A percentile compares a stretch with the other conserved stretches of the same genome.
These are phyloP conservation scores for Bimuria novae-zelandiae DNA, from an alignment of 2,329 filamentous ascomycete genomes.

Conservation along the genomic window DNA sequence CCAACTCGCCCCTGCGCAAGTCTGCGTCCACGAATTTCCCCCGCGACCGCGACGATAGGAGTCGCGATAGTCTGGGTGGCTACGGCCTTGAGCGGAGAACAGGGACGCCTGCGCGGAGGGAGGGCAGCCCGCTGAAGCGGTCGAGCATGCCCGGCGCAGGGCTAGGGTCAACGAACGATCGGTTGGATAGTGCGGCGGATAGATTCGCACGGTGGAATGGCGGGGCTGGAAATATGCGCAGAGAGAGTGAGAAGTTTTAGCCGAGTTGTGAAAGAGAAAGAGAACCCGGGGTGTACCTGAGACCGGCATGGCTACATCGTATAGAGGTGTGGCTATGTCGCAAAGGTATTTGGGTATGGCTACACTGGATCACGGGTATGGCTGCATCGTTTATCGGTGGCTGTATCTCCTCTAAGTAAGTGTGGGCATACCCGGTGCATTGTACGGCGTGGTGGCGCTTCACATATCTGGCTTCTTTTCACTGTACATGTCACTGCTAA, in stretches of 20 bases:
- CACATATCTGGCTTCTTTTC: no score
- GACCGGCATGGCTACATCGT: background rate
- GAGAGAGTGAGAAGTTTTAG: constrained; percentile 36
- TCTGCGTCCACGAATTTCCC: constrained; percentile 64
- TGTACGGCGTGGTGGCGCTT: no score
- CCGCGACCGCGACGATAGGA: constrained; percentile 37
- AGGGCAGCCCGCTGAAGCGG: constrained; percentile 52
- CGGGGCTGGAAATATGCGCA: constrained; percentile 28
- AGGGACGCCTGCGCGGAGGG: constrained; percentile 44
- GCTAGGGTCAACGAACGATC: constrained; percentile 11
- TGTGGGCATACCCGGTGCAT: no score
- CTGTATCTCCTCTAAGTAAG: no score
- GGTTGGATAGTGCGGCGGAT: constrained; percentile 20
- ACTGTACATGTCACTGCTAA: no score
- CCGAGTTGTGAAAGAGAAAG: no score
- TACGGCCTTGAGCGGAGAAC: constrained; percentile 27
- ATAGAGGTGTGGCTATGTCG: no score
- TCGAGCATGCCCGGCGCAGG: constrained; percentile 43
- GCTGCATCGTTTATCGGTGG: no score
- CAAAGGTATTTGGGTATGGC: no score
- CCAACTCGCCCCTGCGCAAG: constrained; percentile 83
- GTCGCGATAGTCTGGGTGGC: constrained; percentile 26
- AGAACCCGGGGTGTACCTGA: background rate
- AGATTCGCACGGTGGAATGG: constrained; percentile 31
- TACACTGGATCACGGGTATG: no score